Base-by-base conservation (phyloP, 345 rosid species). In the Moricandia moricandioides region DNA sequence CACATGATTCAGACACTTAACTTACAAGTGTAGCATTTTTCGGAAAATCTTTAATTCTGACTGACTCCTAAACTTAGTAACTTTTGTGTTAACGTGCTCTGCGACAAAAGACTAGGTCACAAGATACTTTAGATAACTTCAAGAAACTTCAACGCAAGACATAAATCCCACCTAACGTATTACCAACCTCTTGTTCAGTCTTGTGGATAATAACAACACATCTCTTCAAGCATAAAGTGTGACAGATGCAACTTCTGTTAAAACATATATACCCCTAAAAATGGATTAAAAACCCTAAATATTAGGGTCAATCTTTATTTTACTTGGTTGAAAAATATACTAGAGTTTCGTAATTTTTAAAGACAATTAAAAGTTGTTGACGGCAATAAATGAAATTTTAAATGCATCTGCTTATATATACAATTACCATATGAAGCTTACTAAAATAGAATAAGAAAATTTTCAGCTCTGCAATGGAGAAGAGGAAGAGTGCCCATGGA, bases 161-260 rank as follows among this genome's bases (percentile, higher is more conserved):
- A 72, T 65, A 51, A 52, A 71, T 58, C 59, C 47, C 31, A 67
- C 62, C 52, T 73, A 73, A 39, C 81, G 81, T 78, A 65, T 57
- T 58, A 47, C 71, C 76, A 77, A 77, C 59, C 80, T 57, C 72
- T 78, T 69, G 65, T 29, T 33, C 51, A 55, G 30, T 61, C 76
- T 62, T 78, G 74, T 33, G 69, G 73, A 21, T 73, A 73, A 37
- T 69, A 68, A 26, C 68, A 68, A 69, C 8, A 60, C 8, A 4
- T 68, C 35, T 56, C 24, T 55, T 56, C 35, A 69, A 56, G 40
- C 54, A 11, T 65, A 17, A 45, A 45, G n/a, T 31, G 10, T 58
- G 66, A 47, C 67, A 30, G 11, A 35, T 49, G 55, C 34, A 18
- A 21, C 1, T 52, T 35, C 61, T 40, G 2, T 9, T 30, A 30